A percentile compares a stretch with the other conserved stretches of the same genome.
These are phyloP conservation scores for Begonia masoniana DNA, from an alignment of 306 rosid genomes.

Conservation along the genomic window DNA sequence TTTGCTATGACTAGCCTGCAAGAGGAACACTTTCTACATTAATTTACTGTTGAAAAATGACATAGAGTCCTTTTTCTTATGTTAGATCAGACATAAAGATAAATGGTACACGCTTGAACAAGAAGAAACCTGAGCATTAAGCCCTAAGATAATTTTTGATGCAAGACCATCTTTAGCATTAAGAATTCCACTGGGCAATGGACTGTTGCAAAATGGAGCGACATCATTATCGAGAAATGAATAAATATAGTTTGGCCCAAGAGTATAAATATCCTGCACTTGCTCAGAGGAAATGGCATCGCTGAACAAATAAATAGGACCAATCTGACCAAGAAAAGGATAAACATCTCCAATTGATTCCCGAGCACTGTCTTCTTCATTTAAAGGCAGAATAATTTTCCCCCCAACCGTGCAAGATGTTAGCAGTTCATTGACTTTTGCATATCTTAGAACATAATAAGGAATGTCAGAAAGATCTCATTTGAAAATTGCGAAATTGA, in stretches of 20 bases:
- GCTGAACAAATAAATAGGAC: constrained; percentile 74
- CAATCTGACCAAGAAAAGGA: constrained; percentile 89
- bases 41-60: too few relatives aligned
- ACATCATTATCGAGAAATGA: constrained; percentile 86
- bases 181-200: constrained; percentile 63
- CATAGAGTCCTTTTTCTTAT: neutral
- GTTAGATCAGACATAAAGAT: neutral
- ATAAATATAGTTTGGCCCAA: constrained; percentile 99
- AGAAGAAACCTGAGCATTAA: constrained; percentile 81
- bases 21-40: constrained; percentile 10
- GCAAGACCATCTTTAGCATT: constrained; percentile 85
- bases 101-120: constrained; percentile 1
- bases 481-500: constrained; percentile 8
- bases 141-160: constrained; percentile 74
- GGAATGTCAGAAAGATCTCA: too few relatives aligned
- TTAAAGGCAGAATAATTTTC: constrained; percentile 38
- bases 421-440: constrained; percentile 68
- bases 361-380: constrained; percentile 42
- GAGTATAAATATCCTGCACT: constrained; percentile 71
- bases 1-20: constrained; percentile 88
- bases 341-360: constrained; percentile 56
- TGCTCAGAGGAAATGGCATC: constrained; percentile 86
- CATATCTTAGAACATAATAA: constrained; percentile 36
- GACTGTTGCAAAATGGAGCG: constrained; percentile 49
- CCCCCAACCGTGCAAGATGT: constrained; percentile 82